These are phyloP conservation scores for Atractiella rhizophila DNA, from an alignment of 768 basidiomycete species.

Conservation along the genomic window DNA sequence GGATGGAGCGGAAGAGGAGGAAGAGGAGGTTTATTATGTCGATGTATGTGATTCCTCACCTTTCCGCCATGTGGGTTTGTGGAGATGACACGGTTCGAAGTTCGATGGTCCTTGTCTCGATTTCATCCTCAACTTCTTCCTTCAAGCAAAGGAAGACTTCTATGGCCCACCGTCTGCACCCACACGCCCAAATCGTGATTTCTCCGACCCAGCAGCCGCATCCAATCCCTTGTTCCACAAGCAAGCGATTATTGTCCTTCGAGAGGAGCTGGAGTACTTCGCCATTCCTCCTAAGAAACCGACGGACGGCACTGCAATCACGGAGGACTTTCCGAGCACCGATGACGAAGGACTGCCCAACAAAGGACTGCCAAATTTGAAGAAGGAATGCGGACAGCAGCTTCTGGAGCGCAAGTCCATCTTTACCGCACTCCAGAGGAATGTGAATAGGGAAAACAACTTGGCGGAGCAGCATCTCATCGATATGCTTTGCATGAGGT, in stretches of 20 bases:
- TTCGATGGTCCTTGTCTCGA: slow-evolving; percentile 93
- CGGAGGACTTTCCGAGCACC: slow-evolving; percentile 30
- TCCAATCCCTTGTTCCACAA: slow-evolving; percentile 79
- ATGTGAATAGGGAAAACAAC: slow-evolving; percentile 98
- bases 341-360: slow-evolving; percentile 62
- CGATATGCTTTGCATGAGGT: slow-evolving; percentile 99
- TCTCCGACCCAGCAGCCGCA: too few species aligned
- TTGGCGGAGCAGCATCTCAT: slow-evolving; percentile 96
- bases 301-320: slow-evolving; percentile 14
- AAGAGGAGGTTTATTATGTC: slow-evolving; percentile 81
- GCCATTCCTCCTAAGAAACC: slow-evolving; percentile 55
- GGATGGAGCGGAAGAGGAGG: slow-evolving; percentile 48
- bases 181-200: slow-evolving; percentile 19
- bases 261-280: slow-evolving; percentile 96
- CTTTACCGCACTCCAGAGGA: slow-evolving; percentile 90
- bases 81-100: slow-evolving; percentile 24
- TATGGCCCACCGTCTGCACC: slow-evolving; percentile 38
- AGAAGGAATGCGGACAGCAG: slow-evolving; percentile 60
- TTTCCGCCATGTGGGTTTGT: background rate
- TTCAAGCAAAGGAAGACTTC: slow-evolving; percentile 60
- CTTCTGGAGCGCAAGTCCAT: slow-evolving; percentile 74
- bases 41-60: slow-evolving; percentile 32
- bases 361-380: slow-evolving; percentile 47
- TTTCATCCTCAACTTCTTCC: slow-evolving; percentile 80
- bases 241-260: slow-evolving; percentile 91